These are phyloP conservation scores for Hymenochaete sp. DNA, from an alignment of 1,284 basidiomycete genomes.

Conservation along the genomic window DNA sequence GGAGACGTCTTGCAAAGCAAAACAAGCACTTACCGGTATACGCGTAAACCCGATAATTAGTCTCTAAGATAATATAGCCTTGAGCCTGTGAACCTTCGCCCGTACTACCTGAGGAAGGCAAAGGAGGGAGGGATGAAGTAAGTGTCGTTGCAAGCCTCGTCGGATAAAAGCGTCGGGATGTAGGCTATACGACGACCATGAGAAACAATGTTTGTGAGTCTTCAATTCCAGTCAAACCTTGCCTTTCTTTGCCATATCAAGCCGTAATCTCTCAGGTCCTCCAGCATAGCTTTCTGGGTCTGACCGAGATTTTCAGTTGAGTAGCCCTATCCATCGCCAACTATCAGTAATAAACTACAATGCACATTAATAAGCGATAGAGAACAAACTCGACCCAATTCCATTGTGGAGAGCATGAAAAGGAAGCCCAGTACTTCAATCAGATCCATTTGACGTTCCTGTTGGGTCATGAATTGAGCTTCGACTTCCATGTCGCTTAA, in stretches of 20 bases:
- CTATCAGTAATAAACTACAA: conserved; percentile 11
- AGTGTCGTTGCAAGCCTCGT: conserved; percentile 95
- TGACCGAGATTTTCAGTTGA: conserved; percentile 74
- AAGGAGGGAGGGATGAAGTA: conserved; percentile 70
- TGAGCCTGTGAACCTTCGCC: conserved; percentile 53
- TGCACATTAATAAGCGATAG: not conserved
- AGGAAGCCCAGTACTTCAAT: conserved; percentile 92
- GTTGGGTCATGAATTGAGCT: conserved; percentile 10
- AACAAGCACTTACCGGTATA: conserved; percentile 69
- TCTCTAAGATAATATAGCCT: conserved; percentile 95
- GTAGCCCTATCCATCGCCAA: conserved; percentile 61
- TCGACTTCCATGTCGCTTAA: conserved; percentile 17
- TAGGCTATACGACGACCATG: conserved; percentile 35
- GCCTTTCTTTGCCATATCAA: conserved; percentile 80
- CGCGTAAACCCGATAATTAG: conserved; percentile 97
- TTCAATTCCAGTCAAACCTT: too few species aligned
- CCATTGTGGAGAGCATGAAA: conserved; percentile 93
- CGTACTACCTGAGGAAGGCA: conserved; percentile 46
- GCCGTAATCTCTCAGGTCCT: conserved; percentile 91
- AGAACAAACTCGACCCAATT: conserved; percentile 65
- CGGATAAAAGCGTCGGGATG: conserved; percentile 80
- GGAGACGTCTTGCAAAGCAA: not conserved
- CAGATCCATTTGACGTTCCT: conserved; percentile 84
- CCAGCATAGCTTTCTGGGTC: conserved; percentile 80
- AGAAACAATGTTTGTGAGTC: not conserved